Base-by-base conservation (phyloP, 1,284 basidiomycete species). In the Veloboletus limbatus region DNA sequence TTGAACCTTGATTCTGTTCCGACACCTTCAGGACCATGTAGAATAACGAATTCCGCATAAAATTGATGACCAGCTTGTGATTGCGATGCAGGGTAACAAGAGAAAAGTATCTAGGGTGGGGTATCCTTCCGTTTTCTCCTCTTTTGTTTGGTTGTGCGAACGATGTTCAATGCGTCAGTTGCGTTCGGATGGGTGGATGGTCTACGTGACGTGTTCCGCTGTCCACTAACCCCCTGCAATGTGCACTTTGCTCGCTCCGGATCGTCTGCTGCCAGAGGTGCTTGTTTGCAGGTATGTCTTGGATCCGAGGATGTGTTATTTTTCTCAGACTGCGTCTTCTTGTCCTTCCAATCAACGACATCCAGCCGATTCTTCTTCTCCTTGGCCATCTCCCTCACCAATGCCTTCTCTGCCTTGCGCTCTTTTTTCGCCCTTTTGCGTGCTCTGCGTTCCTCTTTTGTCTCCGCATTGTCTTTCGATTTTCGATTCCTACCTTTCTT, bases 41-140 rank as follows among this genome's bases (percentile, higher is more conserved):
- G 64, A 66, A 47, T 59, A 65, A 56, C 47, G 56, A 59, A 43
- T 24, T n/a, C 27, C 47, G 28, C 48, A 37, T 59, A 46, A 55
- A 52, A 31, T 30, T 37, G 35, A 55, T 37, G 44, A 48, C 46
- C 34, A 37, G 20, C 13, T 48, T 33, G 44, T 49, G 46, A 48
- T 51, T 45, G 43, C 34, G 33, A 43, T 18, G 24, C 16, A 31
- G 40, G 30, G 25, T 32, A 37, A n/a, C n/a, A n/a, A 41, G 20
- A 25, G 20, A 31, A 8, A 35, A 6, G 42, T 25, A 24, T 42
- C 48, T 53, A 60, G 3, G 28, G n/a, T 30, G 21, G 31, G 49
- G 38, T 47, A 52, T 53, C 35, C 39, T 56, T 62, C 43, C 48
- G 46, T 48, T 56, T 68, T 26, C 41, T 54, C 34, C 54, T 60